These are phyloP conservation scores for Corrigiola litoralis DNA, from an alignment of 179 eudicot species.

Conservation along the genomic window DNA sequence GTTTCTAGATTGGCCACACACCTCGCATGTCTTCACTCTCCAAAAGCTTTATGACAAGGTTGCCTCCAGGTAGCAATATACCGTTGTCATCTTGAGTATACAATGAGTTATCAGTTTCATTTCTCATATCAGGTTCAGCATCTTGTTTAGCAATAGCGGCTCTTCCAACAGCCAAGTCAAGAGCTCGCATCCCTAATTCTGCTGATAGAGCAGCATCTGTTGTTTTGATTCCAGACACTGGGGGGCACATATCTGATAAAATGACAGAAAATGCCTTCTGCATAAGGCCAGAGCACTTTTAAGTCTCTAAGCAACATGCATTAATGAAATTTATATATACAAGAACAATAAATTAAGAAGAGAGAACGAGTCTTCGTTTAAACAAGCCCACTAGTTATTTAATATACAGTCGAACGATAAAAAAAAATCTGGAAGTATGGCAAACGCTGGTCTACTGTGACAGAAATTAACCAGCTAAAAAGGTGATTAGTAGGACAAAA, in stretches of 20 bases:
- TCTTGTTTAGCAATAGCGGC: constrained; percentile 23
- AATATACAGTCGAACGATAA: too few species aligned
- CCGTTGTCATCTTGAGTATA: constrained; percentile 31
- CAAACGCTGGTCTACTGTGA: too few species aligned
- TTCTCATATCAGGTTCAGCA: constrained; percentile 9
- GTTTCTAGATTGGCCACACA: constrained; percentile 13
- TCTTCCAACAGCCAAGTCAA: constrained; percentile 71
- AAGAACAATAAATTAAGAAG: neutral
- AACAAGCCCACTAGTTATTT: too few species aligned
- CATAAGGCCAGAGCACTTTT: constrained; percentile 13
- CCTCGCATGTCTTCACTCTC: constrained; percentile 86
- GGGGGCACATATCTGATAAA: constrained; percentile 93
- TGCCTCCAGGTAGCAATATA: constrained; percentile 61
- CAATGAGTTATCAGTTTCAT: constrained; percentile 17
- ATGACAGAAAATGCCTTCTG: constrained; percentile 90
- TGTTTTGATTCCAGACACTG: constrained; percentile 76
- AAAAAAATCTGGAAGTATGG: too few species aligned
- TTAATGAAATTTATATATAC: too few species aligned
- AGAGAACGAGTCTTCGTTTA: neutral
- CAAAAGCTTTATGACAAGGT: constrained; percentile 75
- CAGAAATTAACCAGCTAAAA: too few species aligned
- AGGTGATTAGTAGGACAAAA: too few species aligned
- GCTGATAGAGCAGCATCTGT: constrained; percentile 87
- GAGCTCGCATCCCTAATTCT: constrained; percentile 88
- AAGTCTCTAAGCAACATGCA: too few species aligned